Base-by-base conservation (phyloP, 2,329 filamentous ascomycete genomes). In the Pseudogymnoascus sp. region DNA sequence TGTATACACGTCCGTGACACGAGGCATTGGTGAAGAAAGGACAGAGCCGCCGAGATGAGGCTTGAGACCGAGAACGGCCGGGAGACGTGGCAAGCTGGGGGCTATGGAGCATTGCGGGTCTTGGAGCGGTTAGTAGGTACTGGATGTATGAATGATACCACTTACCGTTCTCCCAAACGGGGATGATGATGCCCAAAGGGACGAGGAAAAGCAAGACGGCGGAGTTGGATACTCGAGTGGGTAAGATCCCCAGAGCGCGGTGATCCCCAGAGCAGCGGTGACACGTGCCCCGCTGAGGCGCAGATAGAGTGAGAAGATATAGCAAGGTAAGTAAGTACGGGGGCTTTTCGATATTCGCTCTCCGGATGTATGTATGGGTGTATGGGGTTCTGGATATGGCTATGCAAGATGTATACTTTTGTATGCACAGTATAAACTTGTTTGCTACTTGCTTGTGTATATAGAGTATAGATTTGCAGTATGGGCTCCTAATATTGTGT, bases 211-310 rank as follows among this genome's bases (percentile, higher is more conserved):
- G 11, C 26, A 19, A 17, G 5, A 44, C 31, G n/a, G 50, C 31
- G 26, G 50, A 56, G 50, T 33, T 19, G 19, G 26, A 56, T 56
- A 31, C 50, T 56, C 29, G 50, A 56, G 50, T 21, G 29, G 50
- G 50, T 21, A 56, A n/a, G n/a, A 56, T 33, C 50, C 50, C 50
- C 50, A 21, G 6, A 13, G 29, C 5, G 29, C 5, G 50, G 6
- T 56, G 50, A 56, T 56, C 50, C 50, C 50, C 50, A 35, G 29
- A 56, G 29, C 50, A 56, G 17, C 50, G 50, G 50, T 56, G 50
- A 56, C 50, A 56, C 50, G 50, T 33, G 50, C 50, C 50, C 50
- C 50, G 50, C 50, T 56, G 50, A 9, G 17, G 6, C 29, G 26
- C 50, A 56, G 50, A 21, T 19, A 9, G 17, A 21, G 29, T 33